Evolutionary conservation across 306 rosid genomes (phyloP), one percentile per base, ranked within the genome.

Genomic region (Medicago lupulina): DNA sequence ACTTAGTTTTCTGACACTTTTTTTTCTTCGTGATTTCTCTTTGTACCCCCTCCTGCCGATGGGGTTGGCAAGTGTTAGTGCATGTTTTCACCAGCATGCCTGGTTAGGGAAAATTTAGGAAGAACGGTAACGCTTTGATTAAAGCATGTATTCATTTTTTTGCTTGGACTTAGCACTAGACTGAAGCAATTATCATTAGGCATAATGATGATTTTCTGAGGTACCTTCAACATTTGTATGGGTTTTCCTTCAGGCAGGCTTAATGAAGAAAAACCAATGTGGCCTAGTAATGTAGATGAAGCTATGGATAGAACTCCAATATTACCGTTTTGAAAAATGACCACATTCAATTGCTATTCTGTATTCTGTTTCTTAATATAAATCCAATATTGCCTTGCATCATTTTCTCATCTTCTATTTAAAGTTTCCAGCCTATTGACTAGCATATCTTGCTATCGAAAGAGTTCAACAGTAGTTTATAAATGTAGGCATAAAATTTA

Each of bases 21-120:
- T 34, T 1, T 43, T 18, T 31, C 70, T 21, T 41, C 47, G 2
- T 71, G 51, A 61, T 16, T 66, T 7, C 40, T 36, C 44, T 47
- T 31, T 47, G 60, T 19, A 46, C 58, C 38, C 31, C 7, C 46
- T 38, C 4, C 69, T 17, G 3, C 39, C 7, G 1, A 46, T 3
- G 16, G 73, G 43, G 74, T 15, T 62, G 47, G 76, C 13, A 43
- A 72, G 8, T 57, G 40, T 17, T 28, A n/a, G 39, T 51, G 12
- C 62, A 46, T 67, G 65, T 40, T 34, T 61, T 76, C 78, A 31
- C 74, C 31, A 55, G 57, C 78, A 46, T 75, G 41, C 40, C 40
- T 49, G 46, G 77, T 41, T 41, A 36, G 67, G 60, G 64, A 25
- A 11, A 62, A 65, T 44, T 57, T 12, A 7, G 16, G 31, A 43